Conservation (phyloP, 1,139 yeast species). For the Geotrichum phurueaensis region DNA sequence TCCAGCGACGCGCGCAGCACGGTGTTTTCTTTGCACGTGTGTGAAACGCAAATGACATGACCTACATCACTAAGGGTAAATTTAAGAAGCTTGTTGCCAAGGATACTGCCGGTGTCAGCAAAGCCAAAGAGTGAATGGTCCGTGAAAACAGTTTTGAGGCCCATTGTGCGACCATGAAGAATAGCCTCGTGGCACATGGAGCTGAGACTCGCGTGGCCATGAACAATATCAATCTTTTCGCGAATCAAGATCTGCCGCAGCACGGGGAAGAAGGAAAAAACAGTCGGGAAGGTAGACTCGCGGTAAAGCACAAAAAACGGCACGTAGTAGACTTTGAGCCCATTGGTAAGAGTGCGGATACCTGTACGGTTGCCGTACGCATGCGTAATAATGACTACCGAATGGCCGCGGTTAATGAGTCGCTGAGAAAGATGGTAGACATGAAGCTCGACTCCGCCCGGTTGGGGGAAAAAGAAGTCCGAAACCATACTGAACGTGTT, state of each 20-base stretch:
- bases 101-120: conserved; percentile 74
- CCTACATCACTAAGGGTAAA: conserved; percentile 84
- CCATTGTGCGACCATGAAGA: conserved; percentile 89
- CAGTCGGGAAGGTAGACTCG: conserved; percentile 82
- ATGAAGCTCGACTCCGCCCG: conserved; percentile 97
- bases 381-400: conserved; percentile 87
- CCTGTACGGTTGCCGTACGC: conserved; percentile 81
- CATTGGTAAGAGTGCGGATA: conserved; percentile 75
- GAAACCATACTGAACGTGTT: conserved; percentile 57
- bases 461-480: conserved; percentile 96
- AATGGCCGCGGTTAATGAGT: conserved; percentile 78
- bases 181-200: conserved; percentile 85
- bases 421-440: conserved; percentile 79
- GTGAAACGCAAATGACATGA: conserved; percentile 90
- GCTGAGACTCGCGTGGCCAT: conserved; percentile 90
- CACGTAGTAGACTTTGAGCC: conserved; percentile 85
- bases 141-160: conserved; percentile 82
- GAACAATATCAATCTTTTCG: conserved; percentile 82
- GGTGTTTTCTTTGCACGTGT: conserved; percentile 94
- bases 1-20: conserved; percentile 79
- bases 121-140: conserved; percentile 96
- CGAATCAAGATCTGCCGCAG: conserved; percentile 78
- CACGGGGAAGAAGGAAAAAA: conserved; percentile 80
- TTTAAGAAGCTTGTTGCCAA: conserved; percentile 80
- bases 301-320: conserved; percentile 77